Conservation (phyloP, 164 flowering plant genomes). For the Vitis rotundifolia region DNA sequence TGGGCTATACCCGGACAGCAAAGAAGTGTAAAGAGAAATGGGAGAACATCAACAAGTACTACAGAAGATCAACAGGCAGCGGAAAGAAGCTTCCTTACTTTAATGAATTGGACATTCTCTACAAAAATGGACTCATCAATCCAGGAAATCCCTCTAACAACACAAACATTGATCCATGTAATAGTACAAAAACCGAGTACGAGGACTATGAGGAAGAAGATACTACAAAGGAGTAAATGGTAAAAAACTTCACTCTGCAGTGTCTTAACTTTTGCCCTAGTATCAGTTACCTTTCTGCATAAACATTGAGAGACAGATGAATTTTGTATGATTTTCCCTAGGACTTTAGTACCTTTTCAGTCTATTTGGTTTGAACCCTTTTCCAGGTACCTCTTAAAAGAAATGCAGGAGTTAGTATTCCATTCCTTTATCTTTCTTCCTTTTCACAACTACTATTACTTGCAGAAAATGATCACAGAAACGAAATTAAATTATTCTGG, state of each 20-base stretch:
- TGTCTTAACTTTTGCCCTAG: background rate
- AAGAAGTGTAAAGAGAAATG: conserved; percentile 66
- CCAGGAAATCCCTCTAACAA: conserved; percentile 8
- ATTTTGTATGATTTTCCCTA: background rate
- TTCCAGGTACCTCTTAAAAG: no score
- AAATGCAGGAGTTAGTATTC: no score
- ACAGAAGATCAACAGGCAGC: conserved; percentile 24
- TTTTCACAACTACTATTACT: no score
- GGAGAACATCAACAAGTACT: conserved; percentile 62
- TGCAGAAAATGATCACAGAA: no score
- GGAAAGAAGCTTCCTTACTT: conserved; percentile 46
- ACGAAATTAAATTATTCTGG: no score
- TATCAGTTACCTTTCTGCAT: conserved; percentile 2
- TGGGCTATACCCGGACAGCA: conserved; percentile 48
- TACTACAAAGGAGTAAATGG: no score
- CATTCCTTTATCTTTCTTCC: no score
- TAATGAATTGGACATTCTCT: conserved; percentile 36
- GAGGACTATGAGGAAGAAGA: conserved; percentile 2
- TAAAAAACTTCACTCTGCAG: background rate
- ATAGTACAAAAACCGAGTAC: conserved; percentile 1
- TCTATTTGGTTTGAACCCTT: no score
- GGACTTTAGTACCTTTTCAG: background rate
- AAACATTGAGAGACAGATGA: background rate
- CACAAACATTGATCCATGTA: conserved; percentile 1
- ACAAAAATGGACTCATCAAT: conserved; percentile 28